Evolutionary conservation across 2,329 filamentous ascomycete species (phyloP), one percentile per base, ranked within the genome.

Genomic region (Talaromyces piceae): DNA sequence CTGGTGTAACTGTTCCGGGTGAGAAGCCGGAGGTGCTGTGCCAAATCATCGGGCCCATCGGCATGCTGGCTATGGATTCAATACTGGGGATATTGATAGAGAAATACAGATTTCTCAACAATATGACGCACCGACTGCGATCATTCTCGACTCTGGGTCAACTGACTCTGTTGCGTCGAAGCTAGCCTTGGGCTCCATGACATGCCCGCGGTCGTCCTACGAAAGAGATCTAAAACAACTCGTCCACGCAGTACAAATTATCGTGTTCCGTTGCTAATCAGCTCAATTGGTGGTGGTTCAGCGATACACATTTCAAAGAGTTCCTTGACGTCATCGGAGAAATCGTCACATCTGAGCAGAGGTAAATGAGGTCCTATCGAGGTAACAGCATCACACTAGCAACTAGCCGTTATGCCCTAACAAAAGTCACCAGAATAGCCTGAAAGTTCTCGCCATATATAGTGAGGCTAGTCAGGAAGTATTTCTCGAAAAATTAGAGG

Each of bases 31-130:
- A 33, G 8, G 13, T n/a, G 16, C 8, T 33, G 30, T 33, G 30
- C 30, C 30, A 33, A 33, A 50, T 77, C 41, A 54, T 76, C 2
- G 71, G 74, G 0, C 74, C 74, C 0, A 67, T 76, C 2, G 75
- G 73, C 33, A 76, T 75, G 71, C 57, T 77, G 74, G 75, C 4
- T 77, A 75, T 48, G 75, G 75, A 31, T 30, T 53, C 18, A 23
- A 68, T 75, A 30, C 59, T 72, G 51, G 66, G 69, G 30, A 33
- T 33, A 9, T 33, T 33, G 30, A 33, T n/a, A 33, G 11, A 5
- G 30, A n/a, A 2, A 31, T 52, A 52, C 0, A 59, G 65, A 43
- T 77, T 73, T 48, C 73, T 73, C 25, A 68, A 74, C 31, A 59
- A 72, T 50, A 66, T 68, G 33, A 52, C 52, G 0, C 18, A 65